These are phyloP conservation scores for Pseudopyricularia javanii DNA, from an alignment of 2,329 filamentous ascomycete species.

Conservation along the genomic window DNA sequence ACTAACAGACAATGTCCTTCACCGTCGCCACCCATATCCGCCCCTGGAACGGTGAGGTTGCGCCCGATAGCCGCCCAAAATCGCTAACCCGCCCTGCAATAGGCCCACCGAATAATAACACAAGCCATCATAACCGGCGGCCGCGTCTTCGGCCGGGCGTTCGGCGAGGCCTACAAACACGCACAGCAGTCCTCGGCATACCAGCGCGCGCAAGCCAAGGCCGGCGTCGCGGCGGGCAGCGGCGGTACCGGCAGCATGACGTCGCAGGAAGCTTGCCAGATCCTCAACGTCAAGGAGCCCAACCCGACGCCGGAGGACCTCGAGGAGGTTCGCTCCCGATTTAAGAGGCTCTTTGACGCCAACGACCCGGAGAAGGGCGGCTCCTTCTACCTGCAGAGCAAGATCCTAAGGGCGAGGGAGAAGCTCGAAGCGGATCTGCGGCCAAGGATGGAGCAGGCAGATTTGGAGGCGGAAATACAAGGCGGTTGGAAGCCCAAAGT, in stretches of 20 bases:
- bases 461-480: constrained; percentile 64
- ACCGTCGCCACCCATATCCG: neutral
- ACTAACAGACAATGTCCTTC: neutral
- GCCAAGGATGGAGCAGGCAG: constrained; percentile 56
- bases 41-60: neutral
- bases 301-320: constrained; percentile 59
- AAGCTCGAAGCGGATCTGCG: constrained; percentile 79
- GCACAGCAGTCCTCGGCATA: constrained; percentile 79
- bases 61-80: neutral
- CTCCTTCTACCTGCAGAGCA: constrained; percentile 97
- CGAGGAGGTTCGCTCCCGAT: constrained; percentile 70
- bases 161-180: constrained; percentile 91
- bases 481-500: constrained; percentile 92
- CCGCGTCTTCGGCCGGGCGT: constrained; percentile 85
- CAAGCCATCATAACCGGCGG: constrained; percentile 85
- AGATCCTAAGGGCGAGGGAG: constrained; percentile 82
- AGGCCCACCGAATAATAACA: constrained; percentile 92
- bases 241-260: constrained; percentile 70
- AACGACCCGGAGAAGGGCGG: constrained; percentile 95
- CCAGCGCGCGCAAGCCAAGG: constrained; percentile 57
- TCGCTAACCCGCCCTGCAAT: neutral
- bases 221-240: constrained; percentile 33
- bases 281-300: constrained; percentile 88
- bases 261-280: constrained; percentile 92
- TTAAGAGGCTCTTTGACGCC: constrained; percentile 87